Evolutionary conservation across 2,329 filamentous ascomycete species (phyloP), one percentile per base, ranked within the genome.

Genomic region (Calonectria montana): DNA sequence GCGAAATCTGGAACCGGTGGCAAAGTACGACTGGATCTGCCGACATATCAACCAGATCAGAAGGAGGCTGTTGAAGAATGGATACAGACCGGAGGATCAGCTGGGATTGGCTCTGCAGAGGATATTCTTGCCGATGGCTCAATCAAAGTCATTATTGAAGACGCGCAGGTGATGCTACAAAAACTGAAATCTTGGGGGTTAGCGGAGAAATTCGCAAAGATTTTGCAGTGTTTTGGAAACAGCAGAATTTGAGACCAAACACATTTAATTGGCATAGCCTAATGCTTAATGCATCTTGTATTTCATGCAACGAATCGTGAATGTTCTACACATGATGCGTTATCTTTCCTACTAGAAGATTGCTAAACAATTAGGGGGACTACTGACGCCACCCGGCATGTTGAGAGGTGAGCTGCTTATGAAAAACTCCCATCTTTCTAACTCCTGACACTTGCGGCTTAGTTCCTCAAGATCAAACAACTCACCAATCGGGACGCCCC

Each of bases 381-480:
- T 86, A 23, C 83, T 84, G 2, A 87, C 83, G 8, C 84, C 85
- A 1, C 86, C 86, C 31, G 84, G 84, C 70, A 87, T 85, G 64
- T 88, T 87, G 55, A 88, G 75, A 18, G 86, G 86, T 57, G 84
- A 81, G 64, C 84, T 86, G 3, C 83, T 82, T 31, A 89, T 76
- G 70, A 89, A 88, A 73, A 89, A 89, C 2, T 79, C 81, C 83
- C 85, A 88, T 41, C 85, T 45, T 25, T 82, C 84, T 18, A 85
- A 83, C 71, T 87, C 84, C 70, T 89, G 89, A 81, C 91, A 91
- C 3, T 82, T 87, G 84, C 87, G 78, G 66, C 78, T 78, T 53
- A 82, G 71, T 18, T 74, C 78, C 69, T 81, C 79, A 35, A 81
- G 72, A 47, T 82, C 79, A 61, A 81, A 81, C 18, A 80, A 67